Evolutionary conservation across 108 stramenopile genomes (phyloP), one percentile per base, ranked within the genome.

Genomic region (Aurantiochytrium sp.): DNA sequence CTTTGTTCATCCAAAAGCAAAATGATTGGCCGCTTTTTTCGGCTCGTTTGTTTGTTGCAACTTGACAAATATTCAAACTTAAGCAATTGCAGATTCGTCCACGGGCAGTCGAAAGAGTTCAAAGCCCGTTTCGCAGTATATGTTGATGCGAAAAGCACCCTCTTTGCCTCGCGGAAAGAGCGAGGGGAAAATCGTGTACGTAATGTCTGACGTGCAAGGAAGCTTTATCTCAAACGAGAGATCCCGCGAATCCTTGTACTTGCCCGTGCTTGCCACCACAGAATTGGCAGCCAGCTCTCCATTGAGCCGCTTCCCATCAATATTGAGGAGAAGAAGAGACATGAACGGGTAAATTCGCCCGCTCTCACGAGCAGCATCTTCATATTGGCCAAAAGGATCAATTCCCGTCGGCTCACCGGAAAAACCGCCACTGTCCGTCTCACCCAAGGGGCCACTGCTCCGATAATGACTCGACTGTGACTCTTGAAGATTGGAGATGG

Each of bases 141-240:
- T 53, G 51, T 83, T 83, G 45, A 83, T 83, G 51, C 76, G 76
- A 53, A 83, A 83, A 35, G 76, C 45, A 12, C 76, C 76, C 28
- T 83, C 76, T 23, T 53, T 53, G n/a, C 76, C 76, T 6, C 76
- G 45, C n/a, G 76, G 76, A 45, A 53, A 83, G 6, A 83, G 28
- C n/a, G 76, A 83, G 23, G 76, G 76, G 23, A 83, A 83, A 45
- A 83, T 83, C 45, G 76, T 83, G 51, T 83, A 83, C 76, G 51
- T 53, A 18, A 83, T 23, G 51, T 83, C 76, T 6, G 49, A 21
- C n/a, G 18, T 53, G 28, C 76, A 83, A 0, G 76, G 76, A 12
- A 83, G 76, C 51, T 53, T 83, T n/a, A 1, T 83, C 76, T 83
- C 76, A 53, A 83, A 83, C n/a, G 76, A 83, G 49, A 83, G 76